Conservation (phyloP, 805 yeast species). For the Cyberlindnera mrakii region DNA sequence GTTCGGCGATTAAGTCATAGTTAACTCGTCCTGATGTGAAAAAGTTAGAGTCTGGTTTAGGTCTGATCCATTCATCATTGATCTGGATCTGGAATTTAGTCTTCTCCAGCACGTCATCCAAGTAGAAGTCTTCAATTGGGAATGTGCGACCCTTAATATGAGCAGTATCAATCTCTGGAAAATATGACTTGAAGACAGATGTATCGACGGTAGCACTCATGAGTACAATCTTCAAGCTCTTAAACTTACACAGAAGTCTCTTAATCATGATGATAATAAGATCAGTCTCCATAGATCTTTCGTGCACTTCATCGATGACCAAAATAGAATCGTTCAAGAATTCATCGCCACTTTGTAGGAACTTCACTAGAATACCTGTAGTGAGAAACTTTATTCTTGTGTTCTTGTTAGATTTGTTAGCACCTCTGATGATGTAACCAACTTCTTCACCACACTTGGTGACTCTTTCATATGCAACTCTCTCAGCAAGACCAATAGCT, state of each 20-base stretch:
- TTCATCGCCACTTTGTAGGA: slow-evolving; percentile 52
- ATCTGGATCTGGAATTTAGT: slow-evolving; percentile 50
- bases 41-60: slow-evolving; percentile 59
- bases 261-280: slow-evolving; percentile 74
- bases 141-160: slow-evolving; percentile 93
- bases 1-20: slow-evolving; percentile 58
- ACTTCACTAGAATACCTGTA: slow-evolving; percentile 84
- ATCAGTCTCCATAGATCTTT: slow-evolving; percentile 87
- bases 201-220: slow-evolving; percentile 95
- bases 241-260: slow-evolving; percentile 39
- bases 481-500: slow-evolving; percentile 88
- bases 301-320: slow-evolving; percentile 95
- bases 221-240: slow-evolving; percentile 59
- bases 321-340: slow-evolving; percentile 55
- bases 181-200: slow-evolving; percentile 59
- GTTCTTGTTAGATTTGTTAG: slow-evolving; percentile 49
- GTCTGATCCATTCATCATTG: slow-evolving; percentile 39
- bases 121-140: slow-evolving; percentile 74
- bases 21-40: slow-evolving; percentile 66
- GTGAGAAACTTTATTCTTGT: slow-evolving; percentile 87
- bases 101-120: slow-evolving; percentile 57
- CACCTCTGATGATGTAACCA: slow-evolving; percentile 90
- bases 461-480: slow-evolving; percentile 79
- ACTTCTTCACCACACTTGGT: slow-evolving; percentile 61
- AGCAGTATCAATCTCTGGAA: slow-evolving; percentile 52